phyloP scores from a whole-genome alignment of 2,329 filamentous ascomycete species.

The Hymenoscyphus occultus region DNA sequence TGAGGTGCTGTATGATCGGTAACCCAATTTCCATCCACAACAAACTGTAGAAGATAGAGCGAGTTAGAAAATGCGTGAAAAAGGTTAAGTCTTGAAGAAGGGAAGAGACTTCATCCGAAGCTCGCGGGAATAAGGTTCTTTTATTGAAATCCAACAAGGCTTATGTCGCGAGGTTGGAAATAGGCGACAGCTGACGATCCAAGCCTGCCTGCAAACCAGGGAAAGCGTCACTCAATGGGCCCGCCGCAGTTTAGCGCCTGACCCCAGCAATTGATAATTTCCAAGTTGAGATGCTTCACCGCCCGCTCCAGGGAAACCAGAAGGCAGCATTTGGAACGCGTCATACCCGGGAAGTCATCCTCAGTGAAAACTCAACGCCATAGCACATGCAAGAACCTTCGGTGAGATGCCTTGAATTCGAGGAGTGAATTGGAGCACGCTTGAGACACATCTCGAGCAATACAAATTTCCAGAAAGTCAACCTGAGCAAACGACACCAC shows the following conservation, averaged over 20 bases:
- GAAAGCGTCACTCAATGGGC: constrained; percentile 18
- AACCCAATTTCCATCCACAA: constrained; percentile 89
- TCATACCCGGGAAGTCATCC: constrained; percentile 17
- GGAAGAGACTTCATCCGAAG: constrained; percentile 20
- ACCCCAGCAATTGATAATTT: constrained; percentile 19
- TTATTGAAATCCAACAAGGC: constrained; percentile 17
- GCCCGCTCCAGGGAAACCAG: constrained; percentile 24
- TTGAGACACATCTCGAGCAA: neutral
- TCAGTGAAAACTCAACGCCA: neutral
- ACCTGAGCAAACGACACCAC: constrained; percentile 9
- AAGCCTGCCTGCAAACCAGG: constrained; percentile 19
- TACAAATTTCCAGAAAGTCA: neutral
- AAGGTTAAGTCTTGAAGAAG: constrained; percentile 9
- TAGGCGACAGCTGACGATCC: constrained; percentile 29
- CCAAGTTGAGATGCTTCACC: constrained; percentile 26
- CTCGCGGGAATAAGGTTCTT: constrained; percentile 11
- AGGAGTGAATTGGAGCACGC: constrained; percentile 1
- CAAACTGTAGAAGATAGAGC: constrained; percentile 60
- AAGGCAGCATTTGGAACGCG: constrained; percentile 19
- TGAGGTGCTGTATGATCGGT: constrained; percentile 76
- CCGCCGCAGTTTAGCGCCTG: constrained; percentile 19
- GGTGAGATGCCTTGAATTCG: neutral
- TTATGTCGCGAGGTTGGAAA: constrained; percentile 31
- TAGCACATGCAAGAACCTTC: neutral
- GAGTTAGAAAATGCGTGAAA: constrained; percentile 12